These are phyloP conservation scores for Primulina eburnea DNA, from an alignment of 257 asterid genomes.

Conservation along the genomic window DNA sequence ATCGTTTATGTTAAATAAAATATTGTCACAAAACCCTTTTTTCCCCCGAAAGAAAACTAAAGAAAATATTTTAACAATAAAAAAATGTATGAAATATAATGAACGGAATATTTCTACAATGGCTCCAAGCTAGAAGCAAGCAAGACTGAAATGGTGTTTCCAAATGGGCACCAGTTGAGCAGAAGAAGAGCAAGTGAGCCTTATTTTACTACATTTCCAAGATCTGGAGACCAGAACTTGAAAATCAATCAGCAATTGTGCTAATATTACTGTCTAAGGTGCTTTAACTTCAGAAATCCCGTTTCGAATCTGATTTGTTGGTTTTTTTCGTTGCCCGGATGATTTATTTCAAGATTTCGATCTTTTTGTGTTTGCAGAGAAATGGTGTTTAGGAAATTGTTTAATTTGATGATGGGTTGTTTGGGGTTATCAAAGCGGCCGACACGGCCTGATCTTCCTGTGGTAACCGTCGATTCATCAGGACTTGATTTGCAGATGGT, in stretches of 20 bases:
- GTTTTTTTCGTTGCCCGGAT: too few species aligned
- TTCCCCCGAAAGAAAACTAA: too few species aligned
- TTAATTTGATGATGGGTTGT: slow-evolving; percentile 72
- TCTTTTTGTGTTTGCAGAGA: slow-evolving; percentile 19
- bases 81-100: too few species aligned
- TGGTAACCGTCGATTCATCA: neutral
- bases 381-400: slow-evolving; percentile 72
- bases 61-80: too few species aligned
- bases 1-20: too few species aligned
- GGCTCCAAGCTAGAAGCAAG: neutral
- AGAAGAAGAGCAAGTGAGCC: neutral
- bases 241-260: neutral
- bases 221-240: neutral
- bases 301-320: neutral
- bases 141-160: neutral
- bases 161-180: neutral
- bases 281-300: neutral
- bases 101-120: too few species aligned
- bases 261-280: neutral
- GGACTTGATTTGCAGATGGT: slow-evolving; percentile 23
- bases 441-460: slow-evolving; percentile 40
- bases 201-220: neutral
- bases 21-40: too few species aligned
- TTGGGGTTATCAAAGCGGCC: slow-evolving; percentile 64
- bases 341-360: neutral